Conservation (phyloP, 139 green algal species). For the Parachlorella kessleri region DNA sequence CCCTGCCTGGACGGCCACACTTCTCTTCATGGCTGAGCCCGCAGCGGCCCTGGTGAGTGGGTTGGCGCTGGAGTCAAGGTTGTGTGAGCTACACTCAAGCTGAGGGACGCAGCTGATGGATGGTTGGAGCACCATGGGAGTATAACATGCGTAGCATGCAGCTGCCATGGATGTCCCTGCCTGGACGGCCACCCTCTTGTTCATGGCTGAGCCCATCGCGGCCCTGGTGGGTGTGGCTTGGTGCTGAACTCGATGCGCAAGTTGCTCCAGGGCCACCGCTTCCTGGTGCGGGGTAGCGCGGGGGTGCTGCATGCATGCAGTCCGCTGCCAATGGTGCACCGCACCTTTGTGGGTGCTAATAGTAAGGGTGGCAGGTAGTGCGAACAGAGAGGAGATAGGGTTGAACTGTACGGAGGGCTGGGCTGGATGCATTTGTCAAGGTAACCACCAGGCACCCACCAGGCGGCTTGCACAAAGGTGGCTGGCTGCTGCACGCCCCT, state of each 20-base stretch:
- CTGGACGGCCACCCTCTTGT: not conserved
- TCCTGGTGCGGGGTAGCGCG: too few relatives aligned
- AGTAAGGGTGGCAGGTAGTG: not conserved
- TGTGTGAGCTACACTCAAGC: too few relatives aligned
- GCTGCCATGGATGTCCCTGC: not conserved
- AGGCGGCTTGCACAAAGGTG: too few relatives aligned
- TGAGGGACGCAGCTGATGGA: too few relatives aligned
- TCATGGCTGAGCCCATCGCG: not conserved
- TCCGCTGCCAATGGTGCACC: not conserved
- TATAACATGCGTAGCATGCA: not conserved
- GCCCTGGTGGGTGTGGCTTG: not conserved
- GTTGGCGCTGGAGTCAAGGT: not conserved
- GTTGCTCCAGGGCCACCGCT: too few relatives aligned
- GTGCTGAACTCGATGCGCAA: not conserved
- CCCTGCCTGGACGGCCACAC: constrained; percentile 72
- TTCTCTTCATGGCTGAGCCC: constrained; percentile 80
- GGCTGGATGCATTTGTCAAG: too few relatives aligned
- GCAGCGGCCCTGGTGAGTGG: constrained; percentile 62
- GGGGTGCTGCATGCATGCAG: too few relatives aligned
- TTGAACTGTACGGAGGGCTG: too few relatives aligned
- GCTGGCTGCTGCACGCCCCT: not conserved
- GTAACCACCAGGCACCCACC: not conserved
- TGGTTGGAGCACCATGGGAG: too few relatives aligned
- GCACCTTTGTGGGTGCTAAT: not conserved
- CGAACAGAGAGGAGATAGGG: too few relatives aligned